These are phyloP conservation scores for Podospora pseudopauciseta DNA, from an alignment of 495 filamentous ascomycete species.

Conservation along the genomic window DNA sequence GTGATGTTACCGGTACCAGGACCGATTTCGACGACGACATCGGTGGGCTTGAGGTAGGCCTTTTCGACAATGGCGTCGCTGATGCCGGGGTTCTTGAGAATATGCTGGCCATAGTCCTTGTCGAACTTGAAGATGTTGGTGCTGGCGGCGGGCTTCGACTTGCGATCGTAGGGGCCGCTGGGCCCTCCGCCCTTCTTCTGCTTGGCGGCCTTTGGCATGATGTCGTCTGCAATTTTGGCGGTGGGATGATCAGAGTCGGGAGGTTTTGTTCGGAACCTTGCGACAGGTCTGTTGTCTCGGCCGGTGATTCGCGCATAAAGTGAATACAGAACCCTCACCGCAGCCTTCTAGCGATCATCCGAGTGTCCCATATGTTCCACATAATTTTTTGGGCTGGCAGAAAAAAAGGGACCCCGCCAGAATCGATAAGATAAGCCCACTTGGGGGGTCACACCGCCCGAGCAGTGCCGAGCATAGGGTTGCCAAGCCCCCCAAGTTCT, in stretches of 20 bases:
- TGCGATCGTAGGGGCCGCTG: conserved; percentile 54
- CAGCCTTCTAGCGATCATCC: conserved; percentile 6
- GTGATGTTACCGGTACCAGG: conserved; percentile 57
- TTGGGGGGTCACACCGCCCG: neutral
- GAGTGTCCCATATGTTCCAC: conserved; percentile 4
- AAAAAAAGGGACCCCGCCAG: conserved; percentile 31
- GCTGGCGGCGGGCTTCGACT: conserved; percentile 46
- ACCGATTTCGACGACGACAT: conserved; percentile 54
- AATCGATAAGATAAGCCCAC: conserved; percentile 26
- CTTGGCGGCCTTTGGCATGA: conserved; percentile 60
- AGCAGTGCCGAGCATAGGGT: neutral
- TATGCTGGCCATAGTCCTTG: conserved; percentile 70
- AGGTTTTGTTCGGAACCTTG: neutral
- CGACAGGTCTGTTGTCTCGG: neutral
- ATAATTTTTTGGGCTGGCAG: conserved; percentile 26
- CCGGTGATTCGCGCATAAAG: neutral
- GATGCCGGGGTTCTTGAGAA: conserved; percentile 93
- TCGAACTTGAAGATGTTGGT: conserved; percentile 80
- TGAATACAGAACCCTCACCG: conserved; percentile 6
- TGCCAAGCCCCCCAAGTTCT: neutral
- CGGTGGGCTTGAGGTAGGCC: conserved; percentile 82
- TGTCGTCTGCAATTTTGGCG: neutral
- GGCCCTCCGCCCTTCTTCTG: conserved; percentile 57
- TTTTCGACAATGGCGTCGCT: conserved; percentile 82
- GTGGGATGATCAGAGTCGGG: conserved; percentile 3